Evolutionary conservation across 2,329 filamentous ascomycete genomes (phyloP).

Genomic region (Fusarium nygamai): DNA sequence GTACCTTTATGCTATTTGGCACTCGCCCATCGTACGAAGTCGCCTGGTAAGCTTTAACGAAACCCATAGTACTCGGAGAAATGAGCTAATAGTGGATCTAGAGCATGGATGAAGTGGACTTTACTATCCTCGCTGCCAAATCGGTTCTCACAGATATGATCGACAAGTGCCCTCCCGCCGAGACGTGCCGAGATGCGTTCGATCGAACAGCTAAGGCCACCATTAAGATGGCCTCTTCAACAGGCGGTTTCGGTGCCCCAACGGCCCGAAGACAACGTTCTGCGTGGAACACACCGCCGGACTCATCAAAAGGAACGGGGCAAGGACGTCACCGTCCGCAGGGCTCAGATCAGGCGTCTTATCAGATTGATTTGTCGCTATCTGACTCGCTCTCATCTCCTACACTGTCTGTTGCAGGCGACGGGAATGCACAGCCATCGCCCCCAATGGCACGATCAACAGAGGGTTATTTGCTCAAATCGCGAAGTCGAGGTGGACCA

Average conservation of each 20-base stretch:
- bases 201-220: slow-evolving; percentile 95
- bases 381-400: slow-evolving; percentile 56
- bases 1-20: slow-evolving; percentile 97
- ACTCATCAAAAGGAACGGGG: slow-evolving; percentile 38
- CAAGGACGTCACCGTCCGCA: slow-evolving; percentile 42
- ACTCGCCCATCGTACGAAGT: slow-evolving; percentile 87
- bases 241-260: slow-evolving; percentile 76
- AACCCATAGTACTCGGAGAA: not conserved
- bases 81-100: slow-evolving; percentile 43
- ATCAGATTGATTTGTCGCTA: slow-evolving; percentile 50
- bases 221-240: slow-evolving; percentile 92
- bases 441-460: slow-evolving; percentile 51
- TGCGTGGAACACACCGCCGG: slow-evolving; percentile 45
- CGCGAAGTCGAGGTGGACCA: slow-evolving; percentile 42
- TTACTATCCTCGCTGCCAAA: slow-evolving; percentile 91
- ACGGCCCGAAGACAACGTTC: slow-evolving; percentile 41
- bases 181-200: slow-evolving; percentile 94
- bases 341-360: slow-evolving; percentile 46
- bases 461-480: slow-evolving; percentile 46
- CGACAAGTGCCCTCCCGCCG: slow-evolving; percentile 93
- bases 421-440: slow-evolving; percentile 51
- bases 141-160: slow-evolving; percentile 92
- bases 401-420: slow-evolving; percentile 50
- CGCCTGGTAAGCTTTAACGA: slow-evolving; percentile 73
- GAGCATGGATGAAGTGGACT: slow-evolving; percentile 97